phyloP scores from a whole-genome alignment of 768 basidiomycete species.

The Mycena venus region DNA sequence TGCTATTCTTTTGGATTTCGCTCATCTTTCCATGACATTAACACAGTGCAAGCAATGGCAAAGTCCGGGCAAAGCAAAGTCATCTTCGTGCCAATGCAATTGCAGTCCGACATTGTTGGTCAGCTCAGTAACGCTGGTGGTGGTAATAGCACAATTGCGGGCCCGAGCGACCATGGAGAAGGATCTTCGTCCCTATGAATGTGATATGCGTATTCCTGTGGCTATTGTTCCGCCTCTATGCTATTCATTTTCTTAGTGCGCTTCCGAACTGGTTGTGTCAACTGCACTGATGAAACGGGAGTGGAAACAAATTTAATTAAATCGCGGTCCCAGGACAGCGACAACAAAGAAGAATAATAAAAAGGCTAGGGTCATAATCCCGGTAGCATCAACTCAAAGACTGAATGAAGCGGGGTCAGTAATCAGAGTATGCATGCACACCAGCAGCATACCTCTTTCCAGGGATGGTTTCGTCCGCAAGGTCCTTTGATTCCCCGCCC shows the following conservation, averaged over 20 bases:
- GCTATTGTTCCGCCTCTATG: background rate
- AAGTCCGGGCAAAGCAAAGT: slow-evolving; percentile 91
- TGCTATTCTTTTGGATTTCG: background rate
- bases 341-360: background rate
- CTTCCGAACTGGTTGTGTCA: background rate
- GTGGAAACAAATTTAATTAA: too few relatives aligned
- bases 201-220: background rate
- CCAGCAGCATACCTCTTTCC: slow-evolving; percentile 11
- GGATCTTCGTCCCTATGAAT: background rate
- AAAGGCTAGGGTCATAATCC: background rate
- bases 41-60: slow-evolving; percentile 89
- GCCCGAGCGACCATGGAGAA: background rate
- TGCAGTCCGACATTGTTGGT: slow-evolving; percentile 78
- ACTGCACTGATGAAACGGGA: too few relatives aligned
- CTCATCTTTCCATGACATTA: background rate
- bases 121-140: slow-evolving; percentile 50
- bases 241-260: too few relatives aligned
- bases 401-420: background rate
- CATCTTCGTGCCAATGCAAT: slow-evolving; percentile 94
- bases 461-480: slow-evolving; percentile 15
- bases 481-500: background rate
- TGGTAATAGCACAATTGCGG: background rate
- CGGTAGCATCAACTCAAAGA: background rate
- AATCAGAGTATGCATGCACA: background rate
- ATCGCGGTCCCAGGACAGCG: background rate